A percentile compares a stretch with the other conserved stretches of the same genome.
Conservation (phyloP, 257 asterid species). For the Ligustrum vulgare region DNA sequence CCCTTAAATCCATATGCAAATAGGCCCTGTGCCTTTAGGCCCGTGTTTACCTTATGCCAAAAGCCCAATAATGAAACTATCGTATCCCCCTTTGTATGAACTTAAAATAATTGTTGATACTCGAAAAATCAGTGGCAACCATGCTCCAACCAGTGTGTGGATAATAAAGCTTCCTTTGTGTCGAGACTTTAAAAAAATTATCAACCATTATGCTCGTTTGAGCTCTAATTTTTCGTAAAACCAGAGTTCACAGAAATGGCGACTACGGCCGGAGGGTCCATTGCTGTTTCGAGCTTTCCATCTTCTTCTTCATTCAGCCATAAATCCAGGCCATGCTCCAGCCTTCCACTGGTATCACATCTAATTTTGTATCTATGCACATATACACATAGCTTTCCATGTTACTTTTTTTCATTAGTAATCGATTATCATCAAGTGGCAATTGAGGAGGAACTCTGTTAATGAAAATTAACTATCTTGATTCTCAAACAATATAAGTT, state of each 20-base stretch:
- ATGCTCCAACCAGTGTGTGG: conserved; percentile 42
- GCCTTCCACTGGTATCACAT: conserved; percentile 27
- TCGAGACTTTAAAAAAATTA: conserved; percentile 19
- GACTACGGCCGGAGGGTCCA: conserved; percentile 43
- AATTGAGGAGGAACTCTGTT: too few species aligned
- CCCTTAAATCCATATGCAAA: too few species aligned
- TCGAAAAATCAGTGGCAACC: conserved; percentile 41
- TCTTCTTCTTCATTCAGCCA: conserved; percentile 31
- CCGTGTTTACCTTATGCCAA: neutral
- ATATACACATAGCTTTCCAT: neutral
- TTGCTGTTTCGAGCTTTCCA: conserved; percentile 38
- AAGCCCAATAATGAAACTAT: neutral
- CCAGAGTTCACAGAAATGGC: conserved; percentile 30
- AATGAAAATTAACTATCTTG: too few species aligned
- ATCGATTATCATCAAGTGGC: too few species aligned
- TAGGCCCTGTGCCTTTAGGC: neutral
- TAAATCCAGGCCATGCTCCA: conserved; percentile 28
- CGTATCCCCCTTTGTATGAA: neutral
- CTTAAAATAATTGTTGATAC: conserved; percentile 1
- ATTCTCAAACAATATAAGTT: too few species aligned
- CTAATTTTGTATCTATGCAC: neutral
- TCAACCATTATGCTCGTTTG: conserved; percentile 8
- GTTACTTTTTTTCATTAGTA: neutral
- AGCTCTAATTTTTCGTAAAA: neutral
- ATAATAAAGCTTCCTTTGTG: conserved; percentile 30